These are phyloP conservation scores for Aristolochia fimbriata DNA, from an alignment of 164 flowering plant genomes.

Conservation along the genomic window DNA sequence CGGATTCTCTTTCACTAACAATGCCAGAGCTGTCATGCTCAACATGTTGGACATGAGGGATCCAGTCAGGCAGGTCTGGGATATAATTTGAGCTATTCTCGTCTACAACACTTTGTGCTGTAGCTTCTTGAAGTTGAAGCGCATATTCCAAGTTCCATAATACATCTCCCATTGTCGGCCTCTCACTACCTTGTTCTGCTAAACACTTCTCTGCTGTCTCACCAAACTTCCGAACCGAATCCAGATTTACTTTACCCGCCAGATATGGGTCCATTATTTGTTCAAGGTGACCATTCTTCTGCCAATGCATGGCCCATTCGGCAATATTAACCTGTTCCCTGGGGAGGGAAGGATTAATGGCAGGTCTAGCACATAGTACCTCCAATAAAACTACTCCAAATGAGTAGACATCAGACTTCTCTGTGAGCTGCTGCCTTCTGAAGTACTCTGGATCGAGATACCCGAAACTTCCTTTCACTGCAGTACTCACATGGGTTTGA, in stretches of 20 bases:
- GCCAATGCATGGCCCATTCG: conserved; percentile 49
- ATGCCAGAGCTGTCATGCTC: conserved; percentile 11
- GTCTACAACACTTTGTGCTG: conserved; percentile 11
- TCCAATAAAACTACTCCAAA: conserved; percentile 45
- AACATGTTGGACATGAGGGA: conserved; percentile 12
- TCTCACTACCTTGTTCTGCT: conserved; percentile 31
- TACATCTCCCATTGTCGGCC: conserved; percentile 51
- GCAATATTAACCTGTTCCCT: conserved; percentile 47
- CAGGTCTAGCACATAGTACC: conserved; percentile 37
- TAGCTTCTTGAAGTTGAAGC: conserved; percentile 43
- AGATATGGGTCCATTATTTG: conserved; percentile 33
- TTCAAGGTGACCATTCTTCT: conserved; percentile 34
- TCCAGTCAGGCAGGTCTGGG: conserved; percentile 23
- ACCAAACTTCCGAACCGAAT: conserved; percentile 33
- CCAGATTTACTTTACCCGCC: conserved; percentile 18
- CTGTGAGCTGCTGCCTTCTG: conserved; percentile 38
- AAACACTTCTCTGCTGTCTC: conserved; percentile 49
- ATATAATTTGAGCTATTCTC: conserved; percentile 25
- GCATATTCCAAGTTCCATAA: conserved; percentile 49
- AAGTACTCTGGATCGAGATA: conserved; percentile 52
- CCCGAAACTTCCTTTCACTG: conserved; percentile 37
- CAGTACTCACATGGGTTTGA: conserved; percentile 49
- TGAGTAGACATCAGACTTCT: conserved; percentile 39
- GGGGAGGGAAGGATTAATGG: conserved; percentile 39
- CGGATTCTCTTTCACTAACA: conserved; percentile 14